Evolutionary conservation across 164 flowering plant species (phyloP).

Genomic region (Magnolia sinica): DNA sequence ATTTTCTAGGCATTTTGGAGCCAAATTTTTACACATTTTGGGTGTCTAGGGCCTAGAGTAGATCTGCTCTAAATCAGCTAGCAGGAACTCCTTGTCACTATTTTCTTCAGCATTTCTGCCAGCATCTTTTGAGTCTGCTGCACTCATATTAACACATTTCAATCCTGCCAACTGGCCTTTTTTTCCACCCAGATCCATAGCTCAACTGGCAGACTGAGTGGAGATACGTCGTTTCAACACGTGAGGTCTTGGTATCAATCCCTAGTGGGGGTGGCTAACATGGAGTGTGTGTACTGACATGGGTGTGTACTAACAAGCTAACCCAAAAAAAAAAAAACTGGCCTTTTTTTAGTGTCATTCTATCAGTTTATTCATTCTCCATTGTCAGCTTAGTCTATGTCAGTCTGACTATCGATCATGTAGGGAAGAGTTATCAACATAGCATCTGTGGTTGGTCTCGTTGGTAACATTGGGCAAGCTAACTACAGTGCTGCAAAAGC

Average conservation of each 20-base stretch:
- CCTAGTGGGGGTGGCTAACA: too few relatives aligned
- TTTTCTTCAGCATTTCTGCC: background rate
- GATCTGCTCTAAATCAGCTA: too few relatives aligned
- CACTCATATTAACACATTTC: background rate
- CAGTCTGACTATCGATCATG: constrained; percentile 1
- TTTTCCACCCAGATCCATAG: background rate
- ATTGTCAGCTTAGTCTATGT: background rate
- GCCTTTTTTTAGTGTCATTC: background rate
- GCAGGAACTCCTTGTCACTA: too few relatives aligned
- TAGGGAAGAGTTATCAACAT: constrained; percentile 95
- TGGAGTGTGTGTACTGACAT: too few relatives aligned
- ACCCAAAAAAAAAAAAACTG: background rate
- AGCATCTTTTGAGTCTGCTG: background rate
- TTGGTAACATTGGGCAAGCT: constrained; percentile 92
- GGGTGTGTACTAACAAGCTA: too few relatives aligned
- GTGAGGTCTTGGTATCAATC: too few relatives aligned
- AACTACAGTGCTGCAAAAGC: constrained; percentile 99
- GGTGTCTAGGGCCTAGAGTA: too few relatives aligned
- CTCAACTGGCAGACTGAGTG: too few relatives aligned
- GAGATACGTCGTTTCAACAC: too few relatives aligned
- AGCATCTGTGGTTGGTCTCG: constrained; percentile 91
- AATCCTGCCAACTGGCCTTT: background rate
- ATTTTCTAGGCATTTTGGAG: too few relatives aligned
- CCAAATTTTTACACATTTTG: too few relatives aligned
- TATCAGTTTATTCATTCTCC: background rate